Evolutionary conservation across 148 eudicot species (phyloP).

Genomic region (Hydrangea macrophylla): DNA sequence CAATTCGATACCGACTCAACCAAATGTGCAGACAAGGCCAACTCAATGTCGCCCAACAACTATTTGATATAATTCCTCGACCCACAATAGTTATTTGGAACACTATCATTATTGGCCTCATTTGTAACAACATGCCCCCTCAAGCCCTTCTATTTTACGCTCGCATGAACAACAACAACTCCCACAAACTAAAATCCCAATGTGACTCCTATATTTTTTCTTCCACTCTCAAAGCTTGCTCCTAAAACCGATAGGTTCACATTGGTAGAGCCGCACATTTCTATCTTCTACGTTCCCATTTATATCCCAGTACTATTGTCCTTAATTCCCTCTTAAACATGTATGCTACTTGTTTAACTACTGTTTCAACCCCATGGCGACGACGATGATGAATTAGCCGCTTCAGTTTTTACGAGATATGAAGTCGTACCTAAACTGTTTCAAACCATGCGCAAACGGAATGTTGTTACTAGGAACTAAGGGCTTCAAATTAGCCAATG

Average conservation of each 20-base stretch:
- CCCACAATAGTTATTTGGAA: slow-evolving; percentile 73
- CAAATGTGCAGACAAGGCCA: slow-evolving; percentile 55
- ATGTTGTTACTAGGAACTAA: slow-evolving; percentile 68
- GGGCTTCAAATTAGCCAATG: too few species aligned
- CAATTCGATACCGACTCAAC: slow-evolving; percentile 57
- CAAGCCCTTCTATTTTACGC: slow-evolving; percentile 53
- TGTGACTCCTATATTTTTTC: slow-evolving; percentile 68
- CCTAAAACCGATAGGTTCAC: slow-evolving; percentile 36
- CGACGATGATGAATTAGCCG: slow-evolving; percentile 3
- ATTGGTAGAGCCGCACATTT: slow-evolving; percentile 66
- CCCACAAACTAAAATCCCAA: not conserved
- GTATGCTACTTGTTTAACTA: slow-evolving; percentile 58
- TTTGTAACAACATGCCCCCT: slow-evolving; percentile 57
- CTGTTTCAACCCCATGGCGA: too few species aligned
- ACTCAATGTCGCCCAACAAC: slow-evolving; percentile 52
- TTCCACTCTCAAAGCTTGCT: slow-evolving; percentile 68
- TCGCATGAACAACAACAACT: slow-evolving; percentile 30
- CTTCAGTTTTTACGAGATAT: slow-evolving; percentile 14
- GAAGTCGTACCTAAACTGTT: slow-evolving; percentile 56
- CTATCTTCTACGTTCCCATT: slow-evolving; percentile 43
- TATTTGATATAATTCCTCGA: slow-evolving; percentile 58
- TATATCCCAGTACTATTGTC: slow-evolving; percentile 59
- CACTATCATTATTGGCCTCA: slow-evolving; percentile 63
- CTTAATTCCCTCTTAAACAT: slow-evolving; percentile 72
- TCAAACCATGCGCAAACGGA: slow-evolving; percentile 44